Base-by-base conservation (phyloP, 305 asterid genomes). In the Ajuga reptans region DNA sequence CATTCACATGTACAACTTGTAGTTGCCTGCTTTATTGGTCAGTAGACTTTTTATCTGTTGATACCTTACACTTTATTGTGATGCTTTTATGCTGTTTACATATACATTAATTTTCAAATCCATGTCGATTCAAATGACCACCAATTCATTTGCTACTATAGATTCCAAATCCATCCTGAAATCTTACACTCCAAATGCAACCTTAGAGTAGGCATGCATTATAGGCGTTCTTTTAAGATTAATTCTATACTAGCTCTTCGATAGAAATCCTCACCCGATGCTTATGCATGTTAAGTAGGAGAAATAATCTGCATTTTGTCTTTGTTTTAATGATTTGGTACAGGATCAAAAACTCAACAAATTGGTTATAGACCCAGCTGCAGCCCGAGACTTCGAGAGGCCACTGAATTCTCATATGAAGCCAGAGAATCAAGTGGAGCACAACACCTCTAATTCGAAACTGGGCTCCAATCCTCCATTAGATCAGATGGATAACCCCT, bases 331-430 rank as follows among this genome's bases (percentile, higher is more conserved):
- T 64, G 52, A 45, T 33, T 9, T 68, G 53, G 67, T 68, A 76
- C 91, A 93, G 99, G 99, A 86, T 16, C 92, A 93, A 77, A 90
- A 93, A 74, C 86, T 90, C 33, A 80, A 80, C 68, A 90, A 92
- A 71, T 69, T 92, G 64, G 87, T 78, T 10, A 86, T 90, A 37
- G 96, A 93, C 78, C 87, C 96, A 27, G 83, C 82, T 31, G 83
- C 90, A 51, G 96, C 91, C 64, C 81, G 86, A 74, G 96, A 89
- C 66, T 89, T 84, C 10, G 99, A 93, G 86, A 87, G 97, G 81
- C 94, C 96, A n/a, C 58, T 79, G 64, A 87, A 84, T 75, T 39
- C 79, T 5, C 77, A 75, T 47, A 33, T 77, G 80, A 87, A 83
- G 79, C 60, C 85, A 18, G 97, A 87, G 56, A 83, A 79, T 77